phyloP scores from a whole-genome alignment of 1,284 basidiomycete species.

The Singerocomus inundabilis region DNA sequence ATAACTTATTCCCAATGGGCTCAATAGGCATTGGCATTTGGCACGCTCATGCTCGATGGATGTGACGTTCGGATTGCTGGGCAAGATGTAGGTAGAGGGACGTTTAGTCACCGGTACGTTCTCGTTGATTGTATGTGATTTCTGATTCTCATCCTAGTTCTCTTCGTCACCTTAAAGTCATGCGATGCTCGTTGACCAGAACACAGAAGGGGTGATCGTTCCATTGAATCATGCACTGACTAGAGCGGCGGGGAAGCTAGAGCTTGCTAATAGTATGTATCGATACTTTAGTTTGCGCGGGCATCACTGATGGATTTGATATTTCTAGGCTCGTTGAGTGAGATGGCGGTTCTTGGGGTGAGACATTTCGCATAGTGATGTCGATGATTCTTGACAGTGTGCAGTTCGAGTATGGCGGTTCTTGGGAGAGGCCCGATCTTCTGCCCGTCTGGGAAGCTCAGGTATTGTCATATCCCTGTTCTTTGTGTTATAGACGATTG shows the following conservation, averaged over 20 bases:
- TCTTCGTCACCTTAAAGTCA: conserved; percentile 45
- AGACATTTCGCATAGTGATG: conserved; percentile 25
- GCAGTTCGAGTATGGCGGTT: conserved; percentile 85
- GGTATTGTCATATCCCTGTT: conserved; percentile 34
- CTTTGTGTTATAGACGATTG: neutral
- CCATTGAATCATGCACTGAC: conserved; percentile 68
- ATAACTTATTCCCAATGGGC: neutral
- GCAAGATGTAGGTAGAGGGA: conserved; percentile 88
- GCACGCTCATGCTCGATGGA: conserved; percentile 77
- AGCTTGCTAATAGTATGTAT: conserved; percentile 79
- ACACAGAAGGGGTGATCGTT: conserved; percentile 72
- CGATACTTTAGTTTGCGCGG: neutral
- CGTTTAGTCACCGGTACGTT: conserved; percentile 78
- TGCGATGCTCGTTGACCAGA: conserved; percentile 88
- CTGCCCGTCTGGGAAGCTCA: conserved; percentile 91
- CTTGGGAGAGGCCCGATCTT: conserved; percentile 79
- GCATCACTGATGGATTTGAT: neutral
- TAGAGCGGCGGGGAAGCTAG: conserved; percentile 66
- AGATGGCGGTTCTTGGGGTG: conserved; percentile 83
- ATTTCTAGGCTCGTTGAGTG: conserved; percentile 72
- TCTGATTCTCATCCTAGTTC: neutral
- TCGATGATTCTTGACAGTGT: conserved; percentile 11
- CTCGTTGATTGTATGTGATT: neutral
- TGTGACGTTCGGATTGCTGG: conserved; percentile 83
- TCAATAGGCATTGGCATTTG: conserved; percentile 75